A percentile compares a stretch with the other conserved stretches of the same genome.
phyloP scores from a whole-genome alignment of 352 stramenopile species.

The Pythium sukuiense region DNA sequence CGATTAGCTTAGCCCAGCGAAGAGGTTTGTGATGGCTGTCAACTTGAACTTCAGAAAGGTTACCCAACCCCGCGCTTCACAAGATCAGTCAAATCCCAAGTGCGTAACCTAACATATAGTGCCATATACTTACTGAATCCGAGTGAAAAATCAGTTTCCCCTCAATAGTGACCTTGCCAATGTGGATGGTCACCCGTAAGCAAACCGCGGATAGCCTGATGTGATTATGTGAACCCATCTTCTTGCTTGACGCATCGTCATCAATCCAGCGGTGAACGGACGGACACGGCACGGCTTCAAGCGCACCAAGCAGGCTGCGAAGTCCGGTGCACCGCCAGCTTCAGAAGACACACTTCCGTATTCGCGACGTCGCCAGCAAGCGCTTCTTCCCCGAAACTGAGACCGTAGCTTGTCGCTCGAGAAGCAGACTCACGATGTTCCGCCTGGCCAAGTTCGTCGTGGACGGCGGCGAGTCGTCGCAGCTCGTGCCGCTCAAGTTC shows the following conservation, averaged over 20 bases:
- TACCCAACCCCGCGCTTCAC: not conserved
- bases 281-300: not conserved
- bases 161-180: not conserved
- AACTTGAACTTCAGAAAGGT: not conserved
- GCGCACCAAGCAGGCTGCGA: not conserved
- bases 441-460: conserved; percentile 42
- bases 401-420: not conserved
- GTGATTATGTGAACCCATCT: not conserved
- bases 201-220: not conserved
- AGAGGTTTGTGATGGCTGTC: not conserved
- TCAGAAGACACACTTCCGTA: not conserved
- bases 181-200: not conserved
- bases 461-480: conserved; percentile 54
- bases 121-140: not conserved
- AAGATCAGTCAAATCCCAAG: not conserved
- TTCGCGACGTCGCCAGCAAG: not conserved
- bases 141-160: not conserved
- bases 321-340: not conserved
- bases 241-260: not conserved
- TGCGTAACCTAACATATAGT: not conserved
- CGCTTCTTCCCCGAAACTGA: not conserved
- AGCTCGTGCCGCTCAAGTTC: conserved; percentile 67
- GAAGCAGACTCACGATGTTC: conserved; percentile 2
- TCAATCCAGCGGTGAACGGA: not conserved
- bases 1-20: not conserved